Percentiles rank a stretch among this genome's conserved stretches.
Conservation (phyloP, 2,329 filamentous ascomycete genomes). For the Myrmaecium sp. region DNA sequence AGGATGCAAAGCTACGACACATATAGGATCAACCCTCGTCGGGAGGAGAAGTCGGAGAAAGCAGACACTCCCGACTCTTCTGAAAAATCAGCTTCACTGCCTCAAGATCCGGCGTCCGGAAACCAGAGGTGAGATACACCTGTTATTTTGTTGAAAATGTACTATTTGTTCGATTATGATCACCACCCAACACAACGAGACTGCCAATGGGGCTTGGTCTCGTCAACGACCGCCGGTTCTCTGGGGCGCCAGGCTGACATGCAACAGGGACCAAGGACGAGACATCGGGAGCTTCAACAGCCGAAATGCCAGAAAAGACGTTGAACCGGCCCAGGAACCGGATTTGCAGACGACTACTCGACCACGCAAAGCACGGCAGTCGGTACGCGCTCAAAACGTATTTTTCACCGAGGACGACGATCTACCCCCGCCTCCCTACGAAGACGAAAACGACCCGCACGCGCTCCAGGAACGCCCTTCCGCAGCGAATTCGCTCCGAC, state of each 20-base stretch:
- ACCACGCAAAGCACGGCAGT: constrained; percentile 3
- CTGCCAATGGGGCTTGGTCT: too few species aligned
- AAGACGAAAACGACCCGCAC: constrained; percentile 9
- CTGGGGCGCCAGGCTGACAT: too few species aligned
- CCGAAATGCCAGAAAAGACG: too few species aligned
- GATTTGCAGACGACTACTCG: too few species aligned
- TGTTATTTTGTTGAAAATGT: not conserved
- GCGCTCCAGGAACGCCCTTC: constrained; percentile 14
- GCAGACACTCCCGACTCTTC: constrained; percentile 7
- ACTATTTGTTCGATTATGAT: too few species aligned
- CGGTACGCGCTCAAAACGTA: constrained; percentile 8
- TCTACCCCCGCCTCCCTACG: constrained; percentile 5
- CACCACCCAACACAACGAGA: not conserved
- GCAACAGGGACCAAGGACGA: too few species aligned
- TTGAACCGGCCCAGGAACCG: too few species aligned
- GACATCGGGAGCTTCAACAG: too few species aligned
- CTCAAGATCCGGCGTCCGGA: constrained; percentile 7
- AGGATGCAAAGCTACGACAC: constrained; percentile 30
- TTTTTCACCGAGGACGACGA: constrained; percentile 7
- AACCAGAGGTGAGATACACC: not conserved
- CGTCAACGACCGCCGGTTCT: too few species aligned
- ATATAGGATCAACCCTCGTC: constrained; percentile 16
- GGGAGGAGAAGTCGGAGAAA: constrained; percentile 7
- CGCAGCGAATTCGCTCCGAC: constrained; percentile 14
- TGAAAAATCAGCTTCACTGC: constrained; percentile 8